Percentiles rank a stretch among this genome's conserved stretches.
Conservation (phyloP, 768 basidiomycete species). For the Phaeotremella skinneri region DNA sequence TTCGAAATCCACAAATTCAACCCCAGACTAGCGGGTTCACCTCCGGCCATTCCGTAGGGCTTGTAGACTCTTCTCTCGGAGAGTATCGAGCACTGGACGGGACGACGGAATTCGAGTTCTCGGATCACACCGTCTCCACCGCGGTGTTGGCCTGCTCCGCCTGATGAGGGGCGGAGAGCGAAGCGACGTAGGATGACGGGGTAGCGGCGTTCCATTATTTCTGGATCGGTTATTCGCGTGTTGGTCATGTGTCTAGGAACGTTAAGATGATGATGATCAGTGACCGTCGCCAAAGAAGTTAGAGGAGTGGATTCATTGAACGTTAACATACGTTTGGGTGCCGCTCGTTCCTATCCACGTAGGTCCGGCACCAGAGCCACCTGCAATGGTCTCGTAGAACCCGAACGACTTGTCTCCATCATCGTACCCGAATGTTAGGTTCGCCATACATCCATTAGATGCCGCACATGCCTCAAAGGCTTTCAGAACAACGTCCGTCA, state of each 20-base stretch:
- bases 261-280: no score
- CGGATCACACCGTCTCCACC: constrained; percentile 84
- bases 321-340: neutral
- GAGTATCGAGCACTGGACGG: constrained; percentile 11
- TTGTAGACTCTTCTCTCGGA: constrained; percentile 18
- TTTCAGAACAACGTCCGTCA: constrained; percentile 29
- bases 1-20: constrained; percentile 13
- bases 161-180: constrained; percentile 67
- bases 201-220: constrained; percentile 85
- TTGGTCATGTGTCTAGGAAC: constrained; percentile 3
- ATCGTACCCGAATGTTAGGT: constrained; percentile 41
- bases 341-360: constrained; percentile 89
- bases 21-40: constrained; percentile 42
- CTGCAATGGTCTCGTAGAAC: constrained; percentile 80
- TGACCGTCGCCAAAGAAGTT: no score
- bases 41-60: constrained; percentile 16
- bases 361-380: constrained; percentile 85
- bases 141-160: constrained; percentile 66
- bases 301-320: neutral
- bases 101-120: constrained; percentile 66
- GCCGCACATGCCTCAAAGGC: constrained; percentile 30
- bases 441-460: constrained; percentile 21
- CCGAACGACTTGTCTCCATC: constrained; percentile 52
- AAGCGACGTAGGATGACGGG: constrained; percentile 80
- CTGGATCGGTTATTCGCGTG: constrained; percentile 77